Conservation (phyloP, 768 basidiomycete genomes). For the Mycena filopes region DNA sequence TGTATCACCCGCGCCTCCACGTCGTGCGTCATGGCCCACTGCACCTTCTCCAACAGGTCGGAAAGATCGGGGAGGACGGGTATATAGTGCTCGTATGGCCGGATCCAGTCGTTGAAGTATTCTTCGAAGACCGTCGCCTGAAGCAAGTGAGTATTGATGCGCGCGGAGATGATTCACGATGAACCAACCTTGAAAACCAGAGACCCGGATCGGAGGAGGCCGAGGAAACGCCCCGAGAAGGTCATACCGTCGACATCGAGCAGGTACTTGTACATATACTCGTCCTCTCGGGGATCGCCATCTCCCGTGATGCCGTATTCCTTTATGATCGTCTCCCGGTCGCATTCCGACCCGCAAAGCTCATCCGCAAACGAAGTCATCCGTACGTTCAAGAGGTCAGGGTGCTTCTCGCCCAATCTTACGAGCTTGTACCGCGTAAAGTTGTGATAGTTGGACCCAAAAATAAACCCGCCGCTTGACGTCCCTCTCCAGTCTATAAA, state of each 20-base stretch:
- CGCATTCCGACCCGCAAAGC: slow-evolving; percentile 21
- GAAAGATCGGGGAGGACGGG: slow-evolving; percentile 14
- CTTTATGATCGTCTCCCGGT: not conserved
- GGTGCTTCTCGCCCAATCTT: not conserved
- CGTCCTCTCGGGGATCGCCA: slow-evolving; percentile 4
- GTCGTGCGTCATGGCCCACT: slow-evolving; percentile 15
- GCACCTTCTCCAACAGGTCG: slow-evolving; percentile 10
- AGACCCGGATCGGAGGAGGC: slow-evolving; percentile 21
- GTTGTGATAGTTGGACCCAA: slow-evolving; percentile 11
- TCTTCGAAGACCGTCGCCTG: slow-evolving; percentile 11
- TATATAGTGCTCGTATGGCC: slow-evolving; percentile 14
- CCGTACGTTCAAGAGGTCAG: not conserved
- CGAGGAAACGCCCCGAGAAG: slow-evolving; percentile 13
- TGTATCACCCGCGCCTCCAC: slow-evolving; percentile 19
- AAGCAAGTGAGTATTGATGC: not conserved
- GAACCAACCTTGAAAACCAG: slow-evolving; percentile 23
- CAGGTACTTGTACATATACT: slow-evolving; percentile 23
- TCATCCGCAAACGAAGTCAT: slow-evolving; percentile 16
- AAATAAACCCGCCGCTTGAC: slow-evolving; percentile 10
- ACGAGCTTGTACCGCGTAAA: slow-evolving; percentile 19
- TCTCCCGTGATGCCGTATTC: slow-evolving; percentile 14
- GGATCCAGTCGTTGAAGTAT: slow-evolving; percentile 19
- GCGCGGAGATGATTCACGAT: no score
- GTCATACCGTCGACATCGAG: slow-evolving; percentile 17
- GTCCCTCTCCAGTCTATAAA: slow-evolving; percentile 25